A percentile compares a stretch with the other conserved stretches of the same genome.
Conservation (phyloP, 805 yeast species). For the Kuraishia ogatae region DNA sequence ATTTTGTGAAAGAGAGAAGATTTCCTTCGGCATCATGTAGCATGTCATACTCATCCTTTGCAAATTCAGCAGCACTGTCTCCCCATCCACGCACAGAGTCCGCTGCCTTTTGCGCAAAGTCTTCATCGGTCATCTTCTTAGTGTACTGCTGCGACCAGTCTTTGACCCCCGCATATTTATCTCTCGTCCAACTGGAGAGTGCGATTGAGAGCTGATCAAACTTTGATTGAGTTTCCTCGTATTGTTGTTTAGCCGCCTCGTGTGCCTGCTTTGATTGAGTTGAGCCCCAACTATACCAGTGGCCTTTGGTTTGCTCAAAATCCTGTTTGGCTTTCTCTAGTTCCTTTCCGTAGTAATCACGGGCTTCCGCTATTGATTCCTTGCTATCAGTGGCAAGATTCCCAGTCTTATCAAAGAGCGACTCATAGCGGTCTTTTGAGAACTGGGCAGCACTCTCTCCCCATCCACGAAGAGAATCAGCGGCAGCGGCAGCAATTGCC, state of each 20-base stretch:
- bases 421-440: conserved; percentile 4
- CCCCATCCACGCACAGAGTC: conserved; percentile 20
- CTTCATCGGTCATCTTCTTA: background rate
- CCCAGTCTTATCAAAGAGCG: conserved; percentile 8
- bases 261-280: conserved; percentile 19
- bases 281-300: conserved; percentile 21
- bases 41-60: conserved; percentile 4
- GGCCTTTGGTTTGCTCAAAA: conserved; percentile 18
- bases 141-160: background rate
- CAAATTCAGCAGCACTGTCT: conserved; percentile 4
- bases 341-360: conserved; percentile 16
- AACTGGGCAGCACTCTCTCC: conserved; percentile 4
- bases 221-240: conserved; percentile 12
- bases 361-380: conserved; percentile 14
- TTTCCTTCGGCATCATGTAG: background rate
- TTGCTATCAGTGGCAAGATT: conserved; percentile 6
- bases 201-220: background rate
- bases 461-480: conserved; percentile 20
- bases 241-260: conserved; percentile 16
- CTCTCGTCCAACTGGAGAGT: background rate
- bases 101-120: conserved; percentile 4
- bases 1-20: conserved; percentile 7
- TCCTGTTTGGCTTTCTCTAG: conserved; percentile 15
- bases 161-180: background rate
- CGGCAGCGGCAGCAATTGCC: conserved; percentile 1